Percentiles rank a stretch among this genome's conserved stretches.
These are phyloP conservation scores for Anisogramma anomala DNA, from an alignment of 2,329 filamentous ascomycete genomes.

Conservation along the genomic window DNA sequence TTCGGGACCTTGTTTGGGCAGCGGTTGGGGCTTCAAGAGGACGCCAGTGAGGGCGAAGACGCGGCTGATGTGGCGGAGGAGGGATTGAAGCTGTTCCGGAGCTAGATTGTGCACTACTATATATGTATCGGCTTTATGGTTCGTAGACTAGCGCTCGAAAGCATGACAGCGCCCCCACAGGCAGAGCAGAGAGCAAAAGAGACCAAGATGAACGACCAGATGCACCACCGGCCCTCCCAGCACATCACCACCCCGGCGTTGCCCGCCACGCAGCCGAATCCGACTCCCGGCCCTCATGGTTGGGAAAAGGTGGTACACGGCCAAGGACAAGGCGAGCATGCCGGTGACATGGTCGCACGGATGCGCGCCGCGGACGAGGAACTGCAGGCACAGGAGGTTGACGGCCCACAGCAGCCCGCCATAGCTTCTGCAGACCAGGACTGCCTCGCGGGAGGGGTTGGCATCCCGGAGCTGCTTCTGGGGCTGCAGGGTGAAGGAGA, in stretches of 20 bases:
- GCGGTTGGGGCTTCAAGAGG: constrained; percentile 53
- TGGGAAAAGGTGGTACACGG: constrained; percentile 39
- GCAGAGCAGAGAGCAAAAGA: constrained; percentile 27
- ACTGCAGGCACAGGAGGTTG: constrained; percentile 33
- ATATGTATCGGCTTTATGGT: background rate
- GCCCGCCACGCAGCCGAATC: constrained; percentile 18
- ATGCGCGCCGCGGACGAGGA: constrained; percentile 25
- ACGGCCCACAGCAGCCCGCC: constrained; percentile 36
- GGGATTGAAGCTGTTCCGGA: constrained; percentile 42
- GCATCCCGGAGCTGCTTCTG: constrained; percentile 28
- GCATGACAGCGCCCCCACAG: constrained; percentile 8
- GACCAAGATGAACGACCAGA: constrained; percentile 29
- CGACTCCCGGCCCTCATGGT: constrained; percentile 30
- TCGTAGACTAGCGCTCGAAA: background rate
- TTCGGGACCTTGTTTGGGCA: constrained; percentile 67
- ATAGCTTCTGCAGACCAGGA: constrained; percentile 34
- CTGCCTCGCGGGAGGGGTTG: constrained; percentile 27
- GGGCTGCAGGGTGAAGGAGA: constrained; percentile 34
- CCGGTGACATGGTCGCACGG: constrained; percentile 24
- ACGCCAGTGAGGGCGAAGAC: constrained; percentile 39
- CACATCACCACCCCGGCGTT: constrained; percentile 16
- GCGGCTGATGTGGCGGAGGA: constrained; percentile 40
- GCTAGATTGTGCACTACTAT: constrained; percentile 17
- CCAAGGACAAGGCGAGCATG: constrained; percentile 29
- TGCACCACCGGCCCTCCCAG: constrained; percentile 38